phyloP scores from a whole-genome alignment of 495 filamentous ascomycete species.

The Hamigera avellanea region DNA sequence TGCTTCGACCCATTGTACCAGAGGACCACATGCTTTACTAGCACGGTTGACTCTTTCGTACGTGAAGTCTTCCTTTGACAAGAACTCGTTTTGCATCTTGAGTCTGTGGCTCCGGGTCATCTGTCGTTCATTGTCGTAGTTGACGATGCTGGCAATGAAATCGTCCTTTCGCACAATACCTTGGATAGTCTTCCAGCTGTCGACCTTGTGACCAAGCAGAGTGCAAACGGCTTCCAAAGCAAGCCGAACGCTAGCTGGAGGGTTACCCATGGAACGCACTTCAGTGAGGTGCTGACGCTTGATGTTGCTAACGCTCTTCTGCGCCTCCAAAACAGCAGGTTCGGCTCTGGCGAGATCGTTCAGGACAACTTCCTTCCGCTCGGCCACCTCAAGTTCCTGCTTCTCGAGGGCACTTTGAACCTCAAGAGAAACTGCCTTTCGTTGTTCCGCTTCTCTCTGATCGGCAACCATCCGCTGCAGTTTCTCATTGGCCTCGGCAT shows the following conservation, averaged over 20 bases:
- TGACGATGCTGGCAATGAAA: slow-evolving; percentile 96
- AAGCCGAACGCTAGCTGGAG: slow-evolving; percentile 79
- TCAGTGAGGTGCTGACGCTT: slow-evolving; percentile 94
- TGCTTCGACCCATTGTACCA: slow-evolving; percentile 95
- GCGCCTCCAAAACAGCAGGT: slow-evolving; percentile 83
- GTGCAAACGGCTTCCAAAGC: slow-evolving; percentile 93
- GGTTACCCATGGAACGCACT: slow-evolving; percentile 91
- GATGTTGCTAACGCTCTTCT: slow-evolving; percentile 94
- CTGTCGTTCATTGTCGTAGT: slow-evolving; percentile 89
- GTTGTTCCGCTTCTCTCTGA: slow-evolving; percentile 89
- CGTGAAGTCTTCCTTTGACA: slow-evolving; percentile 88
- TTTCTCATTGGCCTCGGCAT: slow-evolving; percentile 93
- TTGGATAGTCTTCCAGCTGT: slow-evolving; percentile 83
- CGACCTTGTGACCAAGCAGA: slow-evolving; percentile 79
- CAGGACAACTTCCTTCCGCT: slow-evolving; percentile 73
- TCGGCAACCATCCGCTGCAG: slow-evolving; percentile 93
- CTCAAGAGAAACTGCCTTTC: slow-evolving; percentile 74
- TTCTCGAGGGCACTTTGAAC: slow-evolving; percentile 78
- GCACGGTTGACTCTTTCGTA: slow-evolving; percentile 92
- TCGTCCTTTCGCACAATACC: slow-evolving; percentile 81
- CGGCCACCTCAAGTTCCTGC: slow-evolving; percentile 80
- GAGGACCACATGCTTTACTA: slow-evolving; percentile 89
- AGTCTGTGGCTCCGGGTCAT: slow-evolving; percentile 75
- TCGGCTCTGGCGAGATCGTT: slow-evolving; percentile 83
- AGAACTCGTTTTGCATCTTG: slow-evolving; percentile 87